Conservation (phyloP, 163 green algal species). For the Prototheca wickerhamii region DNA sequence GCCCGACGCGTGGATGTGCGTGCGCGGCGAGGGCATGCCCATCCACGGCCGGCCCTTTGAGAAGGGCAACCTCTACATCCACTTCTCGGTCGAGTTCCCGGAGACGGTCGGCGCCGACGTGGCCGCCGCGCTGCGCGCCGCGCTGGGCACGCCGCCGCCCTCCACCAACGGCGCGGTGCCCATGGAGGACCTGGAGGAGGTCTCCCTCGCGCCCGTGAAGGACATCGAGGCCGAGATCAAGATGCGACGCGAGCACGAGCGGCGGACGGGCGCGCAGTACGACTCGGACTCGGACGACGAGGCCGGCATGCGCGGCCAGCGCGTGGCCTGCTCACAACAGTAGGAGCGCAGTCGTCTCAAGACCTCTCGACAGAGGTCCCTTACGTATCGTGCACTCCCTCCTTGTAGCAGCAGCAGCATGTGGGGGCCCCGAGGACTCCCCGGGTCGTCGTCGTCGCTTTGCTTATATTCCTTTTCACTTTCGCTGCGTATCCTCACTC, state of each 20-base stretch:
- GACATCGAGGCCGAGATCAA: slow-evolving; percentile 85
- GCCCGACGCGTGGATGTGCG: slow-evolving; percentile 62
- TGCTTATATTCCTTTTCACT: too few species aligned
- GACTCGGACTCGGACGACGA: slow-evolving; percentile 62
- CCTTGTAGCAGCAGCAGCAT: too few species aligned
- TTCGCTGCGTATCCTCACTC: too few species aligned
- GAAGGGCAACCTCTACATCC: slow-evolving; percentile 96
- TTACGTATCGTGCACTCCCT: too few species aligned
- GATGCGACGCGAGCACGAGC: slow-evolving; percentile 38
- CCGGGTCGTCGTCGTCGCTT: too few species aligned
- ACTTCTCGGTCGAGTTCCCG: slow-evolving; percentile 90
- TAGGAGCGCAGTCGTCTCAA: slow-evolving; percentile 17
- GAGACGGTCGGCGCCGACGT: slow-evolving; percentile 37
- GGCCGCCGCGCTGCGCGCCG: slow-evolving; percentile 29
- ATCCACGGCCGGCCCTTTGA: slow-evolving; percentile 79
- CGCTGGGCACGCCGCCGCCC: slow-evolving; percentile 25
- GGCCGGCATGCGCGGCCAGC: slow-evolving; percentile 44
- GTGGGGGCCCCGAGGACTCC: too few species aligned
- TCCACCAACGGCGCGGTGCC: slow-evolving; percentile 20
- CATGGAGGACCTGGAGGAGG: slow-evolving; percentile 45
- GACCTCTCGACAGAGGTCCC: background rate
- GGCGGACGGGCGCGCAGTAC: slow-evolving; percentile 21
- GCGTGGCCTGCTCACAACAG: slow-evolving; percentile 84
- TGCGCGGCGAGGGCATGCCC: slow-evolving; percentile 95
- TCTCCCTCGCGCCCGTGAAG: slow-evolving; percentile 35